Evolutionary conservation across 345 rosid species (phyloP).

Genomic region (Noccaea bulbosa): DNA sequence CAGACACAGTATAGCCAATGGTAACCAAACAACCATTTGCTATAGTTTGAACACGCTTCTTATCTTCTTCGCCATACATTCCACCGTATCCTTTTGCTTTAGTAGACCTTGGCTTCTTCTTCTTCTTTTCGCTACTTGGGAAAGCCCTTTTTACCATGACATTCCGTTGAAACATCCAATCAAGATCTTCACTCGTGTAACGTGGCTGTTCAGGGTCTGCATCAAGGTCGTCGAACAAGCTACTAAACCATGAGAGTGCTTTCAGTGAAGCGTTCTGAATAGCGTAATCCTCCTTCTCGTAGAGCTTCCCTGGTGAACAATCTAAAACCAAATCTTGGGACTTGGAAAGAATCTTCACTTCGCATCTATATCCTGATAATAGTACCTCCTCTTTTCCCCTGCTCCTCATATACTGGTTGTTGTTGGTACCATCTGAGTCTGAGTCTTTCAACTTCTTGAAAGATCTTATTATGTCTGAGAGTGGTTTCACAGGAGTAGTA

Average conservation of each 20-base stretch:
- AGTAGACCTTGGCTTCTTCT: too few species aligned
- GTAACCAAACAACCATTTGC: slow-evolving; percentile 60
- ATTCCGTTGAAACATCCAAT: slow-evolving; percentile 31
- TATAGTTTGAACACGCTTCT: slow-evolving; percentile 39
- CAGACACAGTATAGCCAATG: slow-evolving; percentile 57
- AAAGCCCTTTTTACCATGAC: slow-evolving; percentile 19
- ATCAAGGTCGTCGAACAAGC: slow-evolving; percentile 53
- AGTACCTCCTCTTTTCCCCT: slow-evolving; percentile 34
- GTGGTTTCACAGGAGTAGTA: slow-evolving; percentile 47
- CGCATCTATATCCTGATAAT: slow-evolving; percentile 53
- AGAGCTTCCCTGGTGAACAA: slow-evolving; percentile 57
- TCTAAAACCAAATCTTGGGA: slow-evolving; percentile 60
- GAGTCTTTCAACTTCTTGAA: slow-evolving; percentile 54
- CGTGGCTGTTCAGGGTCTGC: background rate
- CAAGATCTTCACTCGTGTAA: slow-evolving; percentile 42
- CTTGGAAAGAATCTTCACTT: slow-evolving; percentile 68
- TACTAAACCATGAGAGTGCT: slow-evolving; percentile 71
- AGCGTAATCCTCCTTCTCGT: slow-evolving; percentile 70
- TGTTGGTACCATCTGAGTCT: slow-evolving; percentile 38
- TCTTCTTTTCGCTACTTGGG: background rate
- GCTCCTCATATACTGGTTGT: slow-evolving; percentile 1
- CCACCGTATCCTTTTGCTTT: too few species aligned
- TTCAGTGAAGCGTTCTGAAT: slow-evolving; percentile 71
- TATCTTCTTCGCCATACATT: too few species aligned
- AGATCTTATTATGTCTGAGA: slow-evolving; percentile 52